Percentiles rank a stretch among this genome's conserved stretches.
These are phyloP conservation scores for Blepharisma japonicum DNA, from an alignment of 73 alveolate species.

Conservation along the genomic window DNA sequence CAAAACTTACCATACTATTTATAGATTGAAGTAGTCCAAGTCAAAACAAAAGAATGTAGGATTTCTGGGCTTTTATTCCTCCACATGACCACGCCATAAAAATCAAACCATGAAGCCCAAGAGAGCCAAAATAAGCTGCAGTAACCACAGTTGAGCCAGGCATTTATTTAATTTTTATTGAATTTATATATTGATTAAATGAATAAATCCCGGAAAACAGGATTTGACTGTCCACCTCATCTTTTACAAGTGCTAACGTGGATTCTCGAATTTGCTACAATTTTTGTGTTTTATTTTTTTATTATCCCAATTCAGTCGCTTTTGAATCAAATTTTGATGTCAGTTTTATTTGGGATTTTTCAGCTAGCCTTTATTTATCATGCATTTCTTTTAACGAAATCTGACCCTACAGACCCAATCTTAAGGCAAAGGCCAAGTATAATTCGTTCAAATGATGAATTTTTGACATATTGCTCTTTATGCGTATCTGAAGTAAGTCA, in stretches of 20 bases:
- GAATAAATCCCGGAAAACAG: too few relatives aligned
- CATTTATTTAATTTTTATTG: too few relatives aligned
- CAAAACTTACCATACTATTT: neutral
- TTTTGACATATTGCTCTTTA: neutral
- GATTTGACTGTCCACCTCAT: neutral
- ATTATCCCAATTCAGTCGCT: neutral
- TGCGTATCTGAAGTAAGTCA: neutral
- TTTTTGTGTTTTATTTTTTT: neutral
- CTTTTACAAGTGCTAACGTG: neutral
- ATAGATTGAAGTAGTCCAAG: neutral
- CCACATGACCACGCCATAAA: slow-evolving; percentile 25
- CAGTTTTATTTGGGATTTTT: neutral
- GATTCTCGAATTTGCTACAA: neutral
- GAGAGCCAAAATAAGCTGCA: slow-evolving; percentile 1
- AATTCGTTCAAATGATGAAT: neutral
- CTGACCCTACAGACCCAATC: neutral
- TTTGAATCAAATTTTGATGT: neutral
- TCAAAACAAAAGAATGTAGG: slow-evolving; percentile 17
- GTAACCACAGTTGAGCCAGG: neutral
- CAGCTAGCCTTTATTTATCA: neutral
- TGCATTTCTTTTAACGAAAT: neutral
- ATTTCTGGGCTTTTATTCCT: slow-evolving; percentile 28
- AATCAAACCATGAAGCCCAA: slow-evolving; percentile 15
- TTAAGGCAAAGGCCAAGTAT: neutral
- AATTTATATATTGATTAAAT: too few relatives aligned